A percentile compares a stretch with the other conserved stretches of the same genome.
phyloP scores from a whole-genome alignment of 371 early-diverging fungal genomes.

The Mucor circinelloides region DNA sequence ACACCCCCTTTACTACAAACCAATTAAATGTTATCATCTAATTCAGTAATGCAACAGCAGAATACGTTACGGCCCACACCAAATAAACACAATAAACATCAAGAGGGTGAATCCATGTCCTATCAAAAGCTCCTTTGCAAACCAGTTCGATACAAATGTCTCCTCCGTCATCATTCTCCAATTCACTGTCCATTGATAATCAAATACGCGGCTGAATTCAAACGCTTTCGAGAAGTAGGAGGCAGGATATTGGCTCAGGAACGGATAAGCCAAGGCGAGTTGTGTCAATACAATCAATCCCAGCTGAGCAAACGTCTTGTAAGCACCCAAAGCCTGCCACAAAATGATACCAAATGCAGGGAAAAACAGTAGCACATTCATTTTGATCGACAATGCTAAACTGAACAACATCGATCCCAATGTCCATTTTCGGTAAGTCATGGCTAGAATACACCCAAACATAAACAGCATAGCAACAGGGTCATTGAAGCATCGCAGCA shows the following conservation, averaged over 20 bases:
- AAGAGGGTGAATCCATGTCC: slow-evolving; percentile 65
- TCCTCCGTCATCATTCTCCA: slow-evolving; percentile 83
- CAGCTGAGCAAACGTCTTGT: slow-evolving; percentile 53
- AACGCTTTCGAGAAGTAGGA: slow-evolving; percentile 82
- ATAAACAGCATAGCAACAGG: slow-evolving; percentile 84
- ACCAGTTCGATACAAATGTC: slow-evolving; percentile 63
- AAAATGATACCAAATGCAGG: slow-evolving; percentile 81
- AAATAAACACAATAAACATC: slow-evolving; percentile 56
- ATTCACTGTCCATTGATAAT: slow-evolving; percentile 93
- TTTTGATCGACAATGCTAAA: slow-evolving; percentile 85
- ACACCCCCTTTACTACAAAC: slow-evolving; percentile 55
- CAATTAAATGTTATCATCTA: not conserved
- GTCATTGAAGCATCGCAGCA: slow-evolving; percentile 91
- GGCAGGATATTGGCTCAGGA: slow-evolving; percentile 57
- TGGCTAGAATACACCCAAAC: slow-evolving; percentile 62
- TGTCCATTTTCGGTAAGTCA: slow-evolving; percentile 57
- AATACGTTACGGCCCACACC: slow-evolving; percentile 51
- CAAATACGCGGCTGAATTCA: slow-evolving; percentile 84
- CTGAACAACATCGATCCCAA: slow-evolving; percentile 69
- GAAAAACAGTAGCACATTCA: slow-evolving; percentile 90
- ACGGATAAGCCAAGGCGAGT: slow-evolving; percentile 70
- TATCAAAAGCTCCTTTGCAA: slow-evolving; percentile 62
- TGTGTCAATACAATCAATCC: slow-evolving; percentile 57
- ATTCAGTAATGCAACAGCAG: not conserved
- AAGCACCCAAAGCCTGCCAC: slow-evolving; percentile 61